Percentiles rank a stretch among this genome's conserved stretches.
Evolutionary conservation across 192 early-diverging fungal species (phyloP).

Genomic region (Backusella liffmaniae): DNA sequence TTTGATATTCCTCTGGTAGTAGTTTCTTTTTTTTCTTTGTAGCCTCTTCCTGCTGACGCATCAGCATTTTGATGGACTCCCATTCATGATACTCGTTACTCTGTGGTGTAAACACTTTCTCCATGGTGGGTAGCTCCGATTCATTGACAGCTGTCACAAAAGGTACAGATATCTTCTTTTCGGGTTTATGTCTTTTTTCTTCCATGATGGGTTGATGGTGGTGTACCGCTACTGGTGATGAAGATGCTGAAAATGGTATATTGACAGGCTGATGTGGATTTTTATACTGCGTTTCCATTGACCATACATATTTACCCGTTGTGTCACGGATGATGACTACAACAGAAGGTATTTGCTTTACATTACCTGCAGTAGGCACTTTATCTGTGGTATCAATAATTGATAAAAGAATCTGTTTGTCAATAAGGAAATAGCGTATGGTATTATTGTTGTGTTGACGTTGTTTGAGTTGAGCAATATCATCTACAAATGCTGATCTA

Average conservation of each 20-base stretch:
- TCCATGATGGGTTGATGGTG: background rate
- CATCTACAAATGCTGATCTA: conserved; percentile 65
- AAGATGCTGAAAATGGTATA: background rate
- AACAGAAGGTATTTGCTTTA: conserved; percentile 43
- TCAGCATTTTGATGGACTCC: conserved; percentile 26
- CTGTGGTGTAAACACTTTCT: conserved; percentile 34
- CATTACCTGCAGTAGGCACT: background rate
- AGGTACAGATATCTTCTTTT: background rate
- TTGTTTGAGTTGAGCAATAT: conserved; percentile 34
- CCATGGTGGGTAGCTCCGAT: conserved; percentile 33
- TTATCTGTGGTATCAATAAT: conserved; percentile 52
- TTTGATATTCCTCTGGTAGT: background rate
- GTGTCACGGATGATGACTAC: conserved; percentile 64
- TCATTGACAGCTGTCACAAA: conserved; percentile 19
- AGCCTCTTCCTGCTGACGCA: conserved; percentile 24
- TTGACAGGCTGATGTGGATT: conserved; percentile 10
- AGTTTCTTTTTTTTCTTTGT: background rate
- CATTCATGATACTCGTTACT: conserved; percentile 34
- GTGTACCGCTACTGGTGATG: background rate
- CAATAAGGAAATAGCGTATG: conserved; percentile 68
- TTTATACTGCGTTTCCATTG: conserved; percentile 51
- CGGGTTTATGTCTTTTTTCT: background rate
- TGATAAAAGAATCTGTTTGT: conserved; percentile 64
- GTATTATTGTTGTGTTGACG: background rate
- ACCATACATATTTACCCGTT: conserved; percentile 73